phyloP scores from a whole-genome alignment of 768 basidiomycete genomes.

The Mycena belliarum region DNA sequence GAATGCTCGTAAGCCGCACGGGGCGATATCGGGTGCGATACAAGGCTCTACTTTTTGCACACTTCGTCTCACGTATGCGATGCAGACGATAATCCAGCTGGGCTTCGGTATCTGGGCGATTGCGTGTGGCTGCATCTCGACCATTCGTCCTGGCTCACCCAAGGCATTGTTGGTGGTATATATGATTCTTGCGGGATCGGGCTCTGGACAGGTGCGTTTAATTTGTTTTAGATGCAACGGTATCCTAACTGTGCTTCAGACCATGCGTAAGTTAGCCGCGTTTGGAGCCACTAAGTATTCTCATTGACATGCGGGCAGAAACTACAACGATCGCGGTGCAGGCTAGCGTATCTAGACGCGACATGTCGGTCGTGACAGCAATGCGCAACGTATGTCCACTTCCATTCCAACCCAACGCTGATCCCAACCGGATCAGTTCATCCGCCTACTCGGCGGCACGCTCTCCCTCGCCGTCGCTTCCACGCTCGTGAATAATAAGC shows the following conservation, averaged over 20 bases:
- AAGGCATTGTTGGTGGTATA: conserved; percentile 56
- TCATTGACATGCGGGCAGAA: conserved; percentile 20
- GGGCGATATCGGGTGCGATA: neutral
- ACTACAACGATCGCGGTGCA: conserved; percentile 74
- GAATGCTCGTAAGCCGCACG: neutral
- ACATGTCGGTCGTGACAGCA: conserved; percentile 78
- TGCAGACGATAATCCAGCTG: conserved; percentile 56
- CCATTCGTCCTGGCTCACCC: conserved; percentile 48
- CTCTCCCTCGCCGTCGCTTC: conserved; percentile 63
- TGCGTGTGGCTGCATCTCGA: conserved; percentile 69
- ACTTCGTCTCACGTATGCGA: neutral
- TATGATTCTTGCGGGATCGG: conserved; percentile 60
- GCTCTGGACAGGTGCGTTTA: conserved; percentile 54
- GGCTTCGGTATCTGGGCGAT: conserved; percentile 73
- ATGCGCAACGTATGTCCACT: conserved; percentile 53
- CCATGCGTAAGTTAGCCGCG: conserved; percentile 30
- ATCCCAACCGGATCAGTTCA: too few relatives aligned
- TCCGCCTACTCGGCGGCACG: conserved; percentile 70
- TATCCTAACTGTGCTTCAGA: conserved; percentile 33
- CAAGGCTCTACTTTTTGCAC: neutral
- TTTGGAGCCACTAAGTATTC: too few relatives aligned
- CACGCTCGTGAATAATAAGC: conserved; percentile 60
- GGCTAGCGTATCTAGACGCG: conserved; percentile 64
- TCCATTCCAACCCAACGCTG: too few relatives aligned
- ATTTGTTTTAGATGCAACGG: neutral